Evolutionary conservation across 805 yeast genomes (phyloP).

Genomic region (Alloascoidea africana): DNA sequence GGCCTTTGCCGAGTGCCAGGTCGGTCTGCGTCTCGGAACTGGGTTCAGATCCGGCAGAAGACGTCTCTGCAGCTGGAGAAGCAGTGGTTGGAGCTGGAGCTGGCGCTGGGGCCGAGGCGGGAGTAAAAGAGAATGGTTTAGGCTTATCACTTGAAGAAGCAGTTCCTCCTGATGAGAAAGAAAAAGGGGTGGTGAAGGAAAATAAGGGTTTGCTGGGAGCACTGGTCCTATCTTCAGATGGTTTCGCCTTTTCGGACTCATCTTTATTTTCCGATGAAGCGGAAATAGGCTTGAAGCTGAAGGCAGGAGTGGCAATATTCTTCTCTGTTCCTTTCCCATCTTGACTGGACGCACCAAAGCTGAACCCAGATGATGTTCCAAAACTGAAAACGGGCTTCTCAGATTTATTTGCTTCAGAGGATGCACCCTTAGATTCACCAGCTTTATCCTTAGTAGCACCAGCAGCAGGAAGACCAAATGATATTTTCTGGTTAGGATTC

Average conservation of each 20-base stretch:
- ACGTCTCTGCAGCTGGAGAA: constrained; percentile 2
- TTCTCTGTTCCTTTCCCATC: neutral
- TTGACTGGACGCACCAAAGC: constrained; percentile 8
- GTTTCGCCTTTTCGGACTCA: neutral
- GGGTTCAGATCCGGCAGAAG: constrained; percentile 1
- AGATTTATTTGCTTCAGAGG: neutral
- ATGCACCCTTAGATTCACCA: neutral
- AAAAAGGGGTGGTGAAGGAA: constrained; percentile 8
- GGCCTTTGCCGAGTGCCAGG: constrained; percentile 38
- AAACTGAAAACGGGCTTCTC: constrained; percentile 18
- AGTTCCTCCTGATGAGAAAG: constrained; percentile 8
- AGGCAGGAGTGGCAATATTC: constrained; percentile 2
- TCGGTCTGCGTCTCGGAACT: constrained; percentile 23
- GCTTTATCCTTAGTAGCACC: constrained; percentile 3
- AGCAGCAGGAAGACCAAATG: constrained; percentile 7
- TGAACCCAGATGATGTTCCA: constrained; percentile 12
- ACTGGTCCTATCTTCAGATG: neutral
- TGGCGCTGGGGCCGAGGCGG: constrained; percentile 5
- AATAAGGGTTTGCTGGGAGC: constrained; percentile 4
- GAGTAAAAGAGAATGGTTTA: constrained; percentile 6
- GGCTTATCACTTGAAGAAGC: constrained; percentile 9
- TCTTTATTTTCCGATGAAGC: no score
- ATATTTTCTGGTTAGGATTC: constrained; percentile 2
- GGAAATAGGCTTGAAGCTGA: no score
- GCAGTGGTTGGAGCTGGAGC: neutral